A percentile compares a stretch with the other conserved stretches of the same genome.
These are phyloP conservation scores for Yarrowia keelungensis DNA, from an alignment of 805 yeast genomes.

Conservation along the genomic window DNA sequence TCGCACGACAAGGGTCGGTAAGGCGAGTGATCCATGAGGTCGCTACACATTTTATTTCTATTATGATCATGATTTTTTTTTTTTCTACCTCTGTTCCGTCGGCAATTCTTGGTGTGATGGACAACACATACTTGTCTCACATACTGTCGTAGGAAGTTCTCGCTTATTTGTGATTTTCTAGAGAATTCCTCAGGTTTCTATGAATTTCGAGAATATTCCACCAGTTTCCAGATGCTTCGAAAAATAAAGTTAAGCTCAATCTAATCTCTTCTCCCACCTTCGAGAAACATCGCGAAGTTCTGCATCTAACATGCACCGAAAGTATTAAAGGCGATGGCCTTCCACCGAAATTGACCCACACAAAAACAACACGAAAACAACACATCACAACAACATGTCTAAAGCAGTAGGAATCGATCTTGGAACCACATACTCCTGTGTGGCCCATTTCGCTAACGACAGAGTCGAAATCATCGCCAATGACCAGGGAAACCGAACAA, in stretches of 20 bases:
- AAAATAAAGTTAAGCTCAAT: background rate
- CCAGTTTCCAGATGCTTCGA: background rate
- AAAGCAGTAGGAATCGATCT: constrained; percentile 25
- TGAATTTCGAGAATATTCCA: background rate
- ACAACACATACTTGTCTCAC: no score
- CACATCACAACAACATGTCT: constrained; percentile 16
- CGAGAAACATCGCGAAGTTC: constrained; percentile 4
- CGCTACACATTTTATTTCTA: no score
- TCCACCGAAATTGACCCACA: background rate
- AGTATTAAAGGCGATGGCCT: background rate
- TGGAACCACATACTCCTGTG: constrained; percentile 24
- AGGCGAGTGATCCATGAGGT: no score
- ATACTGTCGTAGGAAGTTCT: no score
- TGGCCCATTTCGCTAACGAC: constrained; percentile 19
- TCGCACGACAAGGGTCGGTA: no score
- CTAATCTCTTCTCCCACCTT: constrained; percentile 6
- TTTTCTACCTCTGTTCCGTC: no score
- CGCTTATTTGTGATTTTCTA: background rate
- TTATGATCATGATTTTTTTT: no score
- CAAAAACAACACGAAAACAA: constrained; percentile 3
- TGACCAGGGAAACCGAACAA: constrained; percentile 14
- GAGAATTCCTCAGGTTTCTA: background rate
- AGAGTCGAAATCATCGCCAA: constrained; percentile 23
- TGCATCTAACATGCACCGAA: background rate
- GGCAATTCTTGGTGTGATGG: no score